These are phyloP conservation scores for Echinosophora koreensis DNA, from an alignment of 306 rosid genomes.

Conservation along the genomic window DNA sequence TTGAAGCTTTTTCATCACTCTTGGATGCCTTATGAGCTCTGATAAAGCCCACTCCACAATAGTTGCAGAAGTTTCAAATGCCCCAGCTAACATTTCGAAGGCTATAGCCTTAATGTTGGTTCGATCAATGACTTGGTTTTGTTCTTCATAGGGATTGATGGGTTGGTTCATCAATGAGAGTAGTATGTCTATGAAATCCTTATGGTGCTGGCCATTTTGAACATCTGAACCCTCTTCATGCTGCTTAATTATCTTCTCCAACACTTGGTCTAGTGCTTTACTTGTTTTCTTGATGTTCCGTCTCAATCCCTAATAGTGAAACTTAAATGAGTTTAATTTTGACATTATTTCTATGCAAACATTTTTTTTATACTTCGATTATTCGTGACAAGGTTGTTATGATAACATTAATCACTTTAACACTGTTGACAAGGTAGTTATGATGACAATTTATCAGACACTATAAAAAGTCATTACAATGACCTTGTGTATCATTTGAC, in stretches of 20 bases:
- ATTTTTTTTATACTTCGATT: too few species aligned
- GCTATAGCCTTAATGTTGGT: conserved; percentile 54
- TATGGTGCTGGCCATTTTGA: conserved; percentile 1
- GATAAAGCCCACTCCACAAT: conserved; percentile 52
- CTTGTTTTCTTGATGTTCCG: conserved; percentile 24
- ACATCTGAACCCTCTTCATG: conserved; percentile 38
- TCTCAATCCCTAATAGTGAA: conserved; percentile 8
- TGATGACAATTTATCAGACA: too few species aligned
- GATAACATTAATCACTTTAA: too few species aligned
- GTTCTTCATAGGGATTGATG: conserved; percentile 34
- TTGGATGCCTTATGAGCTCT: conserved; percentile 54
- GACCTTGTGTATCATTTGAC: too few species aligned
- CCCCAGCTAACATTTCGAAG: conserved; percentile 49
- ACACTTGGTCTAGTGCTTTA: conserved; percentile 30
- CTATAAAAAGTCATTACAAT: too few species aligned
- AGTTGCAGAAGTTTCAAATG: conserved; percentile 47
- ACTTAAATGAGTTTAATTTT: background rate
- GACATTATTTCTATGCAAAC: too few species aligned
- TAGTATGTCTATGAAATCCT: conserved; percentile 44
- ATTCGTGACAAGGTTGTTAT: too few species aligned
- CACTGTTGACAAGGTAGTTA: too few species aligned
- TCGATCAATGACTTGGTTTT: conserved; percentile 37
- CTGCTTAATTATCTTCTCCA: conserved; percentile 50
- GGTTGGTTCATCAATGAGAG: conserved; percentile 48
- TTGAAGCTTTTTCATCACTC: conserved; percentile 54